Base-by-base conservation (phyloP, 352 stramenopile genomes). In the Globisporangium okanoganense region DNA sequence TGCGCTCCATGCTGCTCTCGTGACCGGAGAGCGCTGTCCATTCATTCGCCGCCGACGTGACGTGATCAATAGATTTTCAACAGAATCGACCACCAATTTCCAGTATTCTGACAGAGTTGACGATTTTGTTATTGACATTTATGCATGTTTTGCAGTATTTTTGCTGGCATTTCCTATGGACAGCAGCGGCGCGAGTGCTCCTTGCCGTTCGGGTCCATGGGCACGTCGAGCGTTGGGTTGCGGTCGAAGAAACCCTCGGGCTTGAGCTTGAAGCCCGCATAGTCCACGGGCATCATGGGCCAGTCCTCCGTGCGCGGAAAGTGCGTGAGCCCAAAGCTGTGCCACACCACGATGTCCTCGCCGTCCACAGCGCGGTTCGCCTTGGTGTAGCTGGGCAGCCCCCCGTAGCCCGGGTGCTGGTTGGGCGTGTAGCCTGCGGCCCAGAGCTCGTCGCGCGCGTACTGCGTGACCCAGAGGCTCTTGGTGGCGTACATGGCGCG, bases 281-380 rank as follows among this genome's bases (percentile, higher is more conserved):
- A 78, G 68, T 94, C 84, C 40, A 83, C 82, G 7, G 78, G 79
- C 83, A 95, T 92, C 25, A 93, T 71, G 25, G 83, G 83, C 70
- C 79, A 88, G 68, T 88, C 81, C 70, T 94, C 85, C 0, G 74
- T 67, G 13, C 79, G 73, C 35, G 84, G 79, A 40, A 92, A 79
- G 66, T 94, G 80, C 24, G 72, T 79, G 4, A 91, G 69, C 0
- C 79, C 84, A 59, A 94, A 94, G 36, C 75, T 77, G 65, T 90
- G 79, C 82, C 84, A 93, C 12, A 91, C 54, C 24, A 93, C 78
- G 54, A 93, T 70, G 58, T 90, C 78, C 54, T 88, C 73, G 31
- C 74, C 79, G 45, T 85, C 65, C 1, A 92, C 62, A 14, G 64
- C 69, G 3, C 81, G 71, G 48, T 94, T 80, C 20, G 41, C 49